Evolutionary conservation across 176 grass and related monocot species (phyloP).

Genomic region (Phoenix dactylifera): DNA sequence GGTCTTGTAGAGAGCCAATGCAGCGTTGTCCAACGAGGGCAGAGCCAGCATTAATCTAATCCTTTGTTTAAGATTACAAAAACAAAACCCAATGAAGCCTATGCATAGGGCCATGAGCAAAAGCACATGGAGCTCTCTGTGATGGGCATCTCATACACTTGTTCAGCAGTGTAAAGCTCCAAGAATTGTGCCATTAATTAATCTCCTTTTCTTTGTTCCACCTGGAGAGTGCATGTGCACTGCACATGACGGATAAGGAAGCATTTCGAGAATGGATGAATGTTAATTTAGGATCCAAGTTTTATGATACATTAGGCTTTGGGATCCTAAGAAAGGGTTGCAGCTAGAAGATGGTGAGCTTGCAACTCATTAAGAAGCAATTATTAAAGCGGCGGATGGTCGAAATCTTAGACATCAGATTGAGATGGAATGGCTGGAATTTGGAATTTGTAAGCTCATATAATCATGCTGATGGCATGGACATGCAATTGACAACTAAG

Average conservation of each 20-base stretch:
- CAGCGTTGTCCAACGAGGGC: not conserved
- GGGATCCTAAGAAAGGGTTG: too few relatives aligned
- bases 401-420: too few relatives aligned
- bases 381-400: too few relatives aligned
- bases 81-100: not conserved
- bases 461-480: too few relatives aligned
- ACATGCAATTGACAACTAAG: too few relatives aligned
- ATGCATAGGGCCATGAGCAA: constrained; percentile 2
- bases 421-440: too few relatives aligned
- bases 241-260: not conserved
- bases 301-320: too few relatives aligned
- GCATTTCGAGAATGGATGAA: too few relatives aligned
- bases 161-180: not conserved
- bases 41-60: not conserved
- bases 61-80: not conserved
- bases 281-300: too few relatives aligned
- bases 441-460: too few relatives aligned
- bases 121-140: not conserved
- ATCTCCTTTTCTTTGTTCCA: not conserved
- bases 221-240: not conserved
- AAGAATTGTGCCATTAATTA: constrained; percentile 1
- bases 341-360: too few relatives aligned
- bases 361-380: too few relatives aligned
- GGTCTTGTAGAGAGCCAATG: not conserved
- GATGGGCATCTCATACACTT: not conserved